Evolutionary conservation across 345 rosid genomes (phyloP).

Genomic region (Iberis pinnata): DNA sequence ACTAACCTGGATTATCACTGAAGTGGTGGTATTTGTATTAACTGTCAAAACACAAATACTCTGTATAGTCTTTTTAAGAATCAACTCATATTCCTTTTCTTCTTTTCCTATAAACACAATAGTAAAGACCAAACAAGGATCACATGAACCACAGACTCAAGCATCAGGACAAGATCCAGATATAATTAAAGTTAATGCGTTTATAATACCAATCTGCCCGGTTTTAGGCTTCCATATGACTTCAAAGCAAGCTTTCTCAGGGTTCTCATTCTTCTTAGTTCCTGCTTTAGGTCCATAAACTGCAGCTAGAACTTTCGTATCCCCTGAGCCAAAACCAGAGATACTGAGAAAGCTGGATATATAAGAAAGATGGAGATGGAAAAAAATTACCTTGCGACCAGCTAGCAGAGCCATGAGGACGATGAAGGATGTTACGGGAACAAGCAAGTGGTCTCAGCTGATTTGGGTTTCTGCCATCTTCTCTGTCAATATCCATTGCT

Average conservation of each 20-base stretch:
- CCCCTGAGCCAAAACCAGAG: constrained; percentile 37
- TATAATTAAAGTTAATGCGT: background rate
- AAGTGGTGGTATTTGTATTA: constrained; percentile 85
- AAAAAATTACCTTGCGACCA: constrained; percentile 70
- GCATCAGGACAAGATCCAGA: background rate
- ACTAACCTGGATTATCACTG: constrained; percentile 67
- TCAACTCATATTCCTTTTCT: constrained; percentile 78
- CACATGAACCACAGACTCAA: background rate
- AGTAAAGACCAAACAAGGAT: background rate
- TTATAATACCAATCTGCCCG: constrained; percentile 58
- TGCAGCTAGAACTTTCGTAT: constrained; percentile 78
- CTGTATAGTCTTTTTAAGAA: constrained; percentile 75
- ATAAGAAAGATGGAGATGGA: background rate
- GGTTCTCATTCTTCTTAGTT: constrained; percentile 79
- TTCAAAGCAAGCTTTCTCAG: constrained; percentile 86
- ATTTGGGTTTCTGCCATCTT: constrained; percentile 54
- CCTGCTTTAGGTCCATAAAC: constrained; percentile 95
- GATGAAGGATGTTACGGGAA: constrained; percentile 66
- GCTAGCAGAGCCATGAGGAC: constrained; percentile 93
- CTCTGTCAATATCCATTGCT: constrained; percentile 56
- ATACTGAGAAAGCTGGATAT: background rate
- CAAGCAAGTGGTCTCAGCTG: constrained; percentile 79
- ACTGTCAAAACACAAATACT: constrained; percentile 69
- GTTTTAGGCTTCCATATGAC: constrained; percentile 94
- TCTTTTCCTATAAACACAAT: constrained; percentile 43